Evolutionary conservation across 306 rosid genomes (phyloP).

Genomic region (Carpinus fangiana): DNA sequence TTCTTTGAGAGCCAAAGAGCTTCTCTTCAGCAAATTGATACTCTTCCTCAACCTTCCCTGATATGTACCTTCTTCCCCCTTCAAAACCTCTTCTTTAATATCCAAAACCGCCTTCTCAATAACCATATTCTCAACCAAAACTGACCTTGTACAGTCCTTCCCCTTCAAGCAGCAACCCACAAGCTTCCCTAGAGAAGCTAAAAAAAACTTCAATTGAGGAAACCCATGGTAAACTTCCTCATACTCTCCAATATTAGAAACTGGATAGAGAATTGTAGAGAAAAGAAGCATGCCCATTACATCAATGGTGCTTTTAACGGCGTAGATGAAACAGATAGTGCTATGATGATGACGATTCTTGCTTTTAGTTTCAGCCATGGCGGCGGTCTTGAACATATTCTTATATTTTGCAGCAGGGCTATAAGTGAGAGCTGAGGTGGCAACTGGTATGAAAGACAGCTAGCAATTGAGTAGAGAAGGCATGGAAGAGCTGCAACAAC

Average conservation of each 20-base stretch:
- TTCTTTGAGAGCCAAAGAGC: not conserved
- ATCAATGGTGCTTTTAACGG: not conserved
- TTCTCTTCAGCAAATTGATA: conserved; percentile 4
- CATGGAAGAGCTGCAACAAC: no score
- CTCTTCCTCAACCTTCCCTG: not conserved
- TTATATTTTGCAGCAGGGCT: no score
- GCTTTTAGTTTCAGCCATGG: not conserved
- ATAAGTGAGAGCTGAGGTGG: no score
- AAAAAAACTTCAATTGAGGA: conserved; percentile 2
- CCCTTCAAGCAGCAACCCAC: not conserved
- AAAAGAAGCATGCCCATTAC: not conserved
- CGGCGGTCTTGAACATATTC: no score
- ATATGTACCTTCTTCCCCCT: not conserved
- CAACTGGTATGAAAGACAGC: no score
- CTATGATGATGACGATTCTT: not conserved
- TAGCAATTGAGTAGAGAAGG: no score
- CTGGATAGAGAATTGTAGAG: not conserved
- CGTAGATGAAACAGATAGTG: not conserved
- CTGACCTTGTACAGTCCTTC: not conserved
- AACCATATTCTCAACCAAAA: not conserved
- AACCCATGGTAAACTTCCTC: not conserved
- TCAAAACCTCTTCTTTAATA: not conserved
- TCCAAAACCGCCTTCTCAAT: conserved; percentile 1
- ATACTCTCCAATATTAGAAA: not conserved
- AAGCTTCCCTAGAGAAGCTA: not conserved